Evolutionary conservation across 139 green algal genomes (phyloP).

Genomic region (Asterochloris sp.): DNA sequence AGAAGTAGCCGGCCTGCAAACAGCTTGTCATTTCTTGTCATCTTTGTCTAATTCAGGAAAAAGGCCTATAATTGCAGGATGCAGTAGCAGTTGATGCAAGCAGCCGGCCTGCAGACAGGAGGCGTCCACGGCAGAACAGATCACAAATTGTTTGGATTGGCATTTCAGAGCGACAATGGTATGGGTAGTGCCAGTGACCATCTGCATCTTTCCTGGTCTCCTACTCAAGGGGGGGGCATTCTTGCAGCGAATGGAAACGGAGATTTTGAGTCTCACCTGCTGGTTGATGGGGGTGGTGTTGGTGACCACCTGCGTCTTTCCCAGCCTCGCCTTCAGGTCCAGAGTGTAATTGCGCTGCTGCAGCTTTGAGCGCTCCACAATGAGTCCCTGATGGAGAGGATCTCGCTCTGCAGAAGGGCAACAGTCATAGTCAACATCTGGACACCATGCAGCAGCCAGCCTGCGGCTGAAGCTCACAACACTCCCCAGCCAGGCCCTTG

Average conservation of each 20-base stretch:
- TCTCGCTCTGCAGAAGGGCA: constrained; percentile 58
- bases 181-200: background rate
- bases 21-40: background rate
- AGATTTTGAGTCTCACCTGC: constrained; percentile 31
- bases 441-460: no score
- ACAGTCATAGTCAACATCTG: no score
- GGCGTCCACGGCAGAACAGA: background rate
- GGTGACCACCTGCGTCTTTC: constrained; percentile 77
- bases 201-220: background rate
- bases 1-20: constrained; percentile 86
- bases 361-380: constrained; percentile 73
- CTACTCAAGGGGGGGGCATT: background rate
- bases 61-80: background rate
- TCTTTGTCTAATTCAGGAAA: background rate
- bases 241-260: no score
- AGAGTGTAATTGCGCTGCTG: constrained; percentile 71
- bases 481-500: no score
- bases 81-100: background rate
- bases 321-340: constrained; percentile 70
- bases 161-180: no score
- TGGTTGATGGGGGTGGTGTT: constrained; percentile 74
- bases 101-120: background rate
- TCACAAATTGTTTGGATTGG: background rate
- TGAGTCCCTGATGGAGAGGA: constrained; percentile 84
- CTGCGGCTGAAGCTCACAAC: no score